phyloP scores from a whole-genome alignment of 805 yeast genomes.

The Candida morakotiae region DNA sequence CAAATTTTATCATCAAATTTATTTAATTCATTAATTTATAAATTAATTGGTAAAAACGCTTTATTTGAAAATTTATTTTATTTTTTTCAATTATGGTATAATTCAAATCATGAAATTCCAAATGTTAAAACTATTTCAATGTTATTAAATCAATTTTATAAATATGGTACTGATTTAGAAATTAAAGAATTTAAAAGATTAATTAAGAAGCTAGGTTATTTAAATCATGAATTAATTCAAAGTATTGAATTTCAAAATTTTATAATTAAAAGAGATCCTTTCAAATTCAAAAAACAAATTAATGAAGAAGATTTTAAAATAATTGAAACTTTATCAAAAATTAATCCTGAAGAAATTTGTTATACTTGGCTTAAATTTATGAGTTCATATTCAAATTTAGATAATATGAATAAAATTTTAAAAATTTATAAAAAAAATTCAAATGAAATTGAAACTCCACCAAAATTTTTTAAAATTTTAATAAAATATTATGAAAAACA shows the following conservation, averaged over 20 bases:
- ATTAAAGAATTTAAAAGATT: slow-evolving; percentile 16
- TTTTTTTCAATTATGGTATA: slow-evolving; percentile 25
- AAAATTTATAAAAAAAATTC: slow-evolving; percentile 21
- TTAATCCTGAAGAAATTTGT: slow-evolving; percentile 21
- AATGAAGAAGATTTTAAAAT: slow-evolving; percentile 19
- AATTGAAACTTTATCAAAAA: slow-evolving; percentile 15
- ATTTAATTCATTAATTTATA: slow-evolving; percentile 22
- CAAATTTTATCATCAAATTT: slow-evolving; percentile 10
- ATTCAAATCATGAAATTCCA: slow-evolving; percentile 17
- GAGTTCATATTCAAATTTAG: slow-evolving; percentile 22
- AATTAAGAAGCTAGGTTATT: slow-evolving; percentile 16
- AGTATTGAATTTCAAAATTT: slow-evolving; percentile 18
- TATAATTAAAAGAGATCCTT: slow-evolving; percentile 24
- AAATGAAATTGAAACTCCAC: slow-evolving; percentile 15
- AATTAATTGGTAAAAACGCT: slow-evolving; percentile 23
- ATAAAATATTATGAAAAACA: slow-evolving; percentile 21
- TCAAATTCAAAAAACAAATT: slow-evolving; percentile 21
- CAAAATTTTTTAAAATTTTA: slow-evolving; percentile 20
- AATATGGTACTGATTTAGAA: slow-evolving; percentile 26
- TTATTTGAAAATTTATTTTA: slow-evolving; percentile 26
- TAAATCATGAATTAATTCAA: slow-evolving; percentile 21
- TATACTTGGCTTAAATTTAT: slow-evolving; percentile 25
- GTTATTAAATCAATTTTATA: slow-evolving; percentile 25
- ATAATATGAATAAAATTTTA: slow-evolving; percentile 19
- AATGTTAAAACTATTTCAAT: slow-evolving; percentile 22